Percentiles rank a stretch among this genome's conserved stretches.
Conservation (phyloP, 1,284 basidiomycete genomes). For the Moesziomyces aphidis region DNA sequence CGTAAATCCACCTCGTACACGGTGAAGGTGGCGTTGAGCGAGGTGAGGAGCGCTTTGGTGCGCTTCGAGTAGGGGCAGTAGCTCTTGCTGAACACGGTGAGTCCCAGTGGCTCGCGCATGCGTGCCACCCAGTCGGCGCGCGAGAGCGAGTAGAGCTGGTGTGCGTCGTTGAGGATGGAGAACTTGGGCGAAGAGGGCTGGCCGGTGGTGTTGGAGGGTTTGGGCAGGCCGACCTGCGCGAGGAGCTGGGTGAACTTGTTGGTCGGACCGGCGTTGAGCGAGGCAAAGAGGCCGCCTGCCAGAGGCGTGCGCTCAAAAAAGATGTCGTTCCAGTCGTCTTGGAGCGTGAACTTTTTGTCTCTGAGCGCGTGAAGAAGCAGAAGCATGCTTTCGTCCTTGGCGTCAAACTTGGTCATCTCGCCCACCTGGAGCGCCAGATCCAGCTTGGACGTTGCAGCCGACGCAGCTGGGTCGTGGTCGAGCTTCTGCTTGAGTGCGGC, state of each 20-base stretch:
- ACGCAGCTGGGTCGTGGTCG: constrained; percentile 4
- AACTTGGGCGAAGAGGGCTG: constrained; percentile 3
- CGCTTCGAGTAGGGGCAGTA: constrained; percentile 48
- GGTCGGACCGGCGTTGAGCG: constrained; percentile 22
- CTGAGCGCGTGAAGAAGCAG: constrained; percentile 38
- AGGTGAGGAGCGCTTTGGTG: constrained; percentile 30
- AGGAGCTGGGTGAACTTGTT: constrained; percentile 47
- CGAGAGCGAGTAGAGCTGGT: constrained; percentile 27
- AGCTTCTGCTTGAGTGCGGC: constrained; percentile 19
- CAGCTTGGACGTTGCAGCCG: not conserved
- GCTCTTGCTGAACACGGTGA: constrained; percentile 51
- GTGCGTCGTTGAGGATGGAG: constrained; percentile 27
- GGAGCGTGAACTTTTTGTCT: constrained; percentile 16
- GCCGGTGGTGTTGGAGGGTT: not conserved
- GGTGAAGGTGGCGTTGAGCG: constrained; percentile 28
- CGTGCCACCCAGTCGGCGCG: constrained; percentile 35
- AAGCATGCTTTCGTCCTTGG: constrained; percentile 33
- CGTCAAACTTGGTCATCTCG: constrained; percentile 26
- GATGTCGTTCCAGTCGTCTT: constrained; percentile 32
- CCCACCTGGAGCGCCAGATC: constrained; percentile 16
- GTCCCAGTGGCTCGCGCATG: constrained; percentile 14
- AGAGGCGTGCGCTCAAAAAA: constrained; percentile 25
- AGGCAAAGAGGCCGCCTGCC: constrained; percentile 7
- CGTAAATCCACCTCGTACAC: constrained; percentile 42
- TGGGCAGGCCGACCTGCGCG: constrained; percentile 26